Evolutionary conservation across 2,329 filamentous ascomycete genomes (phyloP).

Genomic region (Aspergillus flavus): DNA sequence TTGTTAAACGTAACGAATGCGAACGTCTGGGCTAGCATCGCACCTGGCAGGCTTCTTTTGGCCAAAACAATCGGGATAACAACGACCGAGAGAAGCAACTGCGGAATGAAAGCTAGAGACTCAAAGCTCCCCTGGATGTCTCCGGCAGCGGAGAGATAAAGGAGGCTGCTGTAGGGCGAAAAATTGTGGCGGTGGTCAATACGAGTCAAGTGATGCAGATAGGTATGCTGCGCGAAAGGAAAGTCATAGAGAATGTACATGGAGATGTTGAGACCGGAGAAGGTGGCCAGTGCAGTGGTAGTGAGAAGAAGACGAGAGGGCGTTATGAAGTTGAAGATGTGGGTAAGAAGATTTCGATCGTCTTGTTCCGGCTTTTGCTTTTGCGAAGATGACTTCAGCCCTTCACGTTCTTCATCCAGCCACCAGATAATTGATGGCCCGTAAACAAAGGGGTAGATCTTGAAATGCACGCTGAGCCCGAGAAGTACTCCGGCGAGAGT

Average conservation of each 20-base stretch:
- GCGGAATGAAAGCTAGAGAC: conserved; percentile 84
- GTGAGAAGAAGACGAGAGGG: conserved; percentile 40
- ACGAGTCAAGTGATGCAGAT: conserved; percentile 86
- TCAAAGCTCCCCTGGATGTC: conserved; percentile 59
- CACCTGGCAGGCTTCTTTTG: conserved; percentile 76
- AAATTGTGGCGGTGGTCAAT: conserved; percentile 99
- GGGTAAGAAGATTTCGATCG: conserved; percentile 14
- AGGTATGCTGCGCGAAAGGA: conserved; percentile 87
- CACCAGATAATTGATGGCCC: conserved; percentile 60
- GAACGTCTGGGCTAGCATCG: conserved; percentile 94
- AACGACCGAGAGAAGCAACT: conserved; percentile 77
- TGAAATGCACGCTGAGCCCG: conserved; percentile 89
- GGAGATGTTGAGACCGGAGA: conserved; percentile 69
- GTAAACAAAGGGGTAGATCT: conserved; percentile 98
- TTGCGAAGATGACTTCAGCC: not conserved
- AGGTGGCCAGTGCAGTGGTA: conserved; percentile 69
- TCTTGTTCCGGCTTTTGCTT: conserved; percentile 1
- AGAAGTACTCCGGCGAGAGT: conserved; percentile 72
- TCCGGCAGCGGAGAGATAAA: conserved; percentile 79
- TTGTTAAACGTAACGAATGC: conserved; percentile 98
- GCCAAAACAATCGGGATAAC: conserved; percentile 75
- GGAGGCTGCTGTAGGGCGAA: conserved; percentile 88
- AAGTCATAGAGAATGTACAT: conserved; percentile 82
- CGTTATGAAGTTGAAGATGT: conserved; percentile 40
- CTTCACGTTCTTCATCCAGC: conserved; percentile 35